Evolutionary conservation across 768 basidiomycete genomes (phyloP).

Genomic region (Gymnopilus junonius): DNA sequence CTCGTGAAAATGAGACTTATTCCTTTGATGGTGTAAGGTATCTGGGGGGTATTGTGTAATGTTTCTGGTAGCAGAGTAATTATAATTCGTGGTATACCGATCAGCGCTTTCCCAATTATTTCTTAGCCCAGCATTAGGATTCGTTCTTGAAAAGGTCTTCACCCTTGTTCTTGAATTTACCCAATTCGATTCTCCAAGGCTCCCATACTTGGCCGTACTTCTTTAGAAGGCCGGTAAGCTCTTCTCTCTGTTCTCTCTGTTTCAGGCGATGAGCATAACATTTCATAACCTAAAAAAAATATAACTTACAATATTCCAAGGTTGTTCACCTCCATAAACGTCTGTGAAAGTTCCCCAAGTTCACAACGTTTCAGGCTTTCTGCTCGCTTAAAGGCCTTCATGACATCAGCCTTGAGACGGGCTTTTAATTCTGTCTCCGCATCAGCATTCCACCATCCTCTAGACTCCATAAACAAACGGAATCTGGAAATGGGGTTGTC

Average conservation of each 20-base stretch:
- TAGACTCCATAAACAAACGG: slow-evolving; percentile 81
- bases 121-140: not conserved
- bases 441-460: slow-evolving; percentile 81
- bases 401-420: slow-evolving; percentile 70
- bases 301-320: slow-evolving; percentile 80
- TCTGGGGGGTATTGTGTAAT: not conserved
- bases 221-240: slow-evolving; percentile 70
- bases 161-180: slow-evolving; percentile 75
- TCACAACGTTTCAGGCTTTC: slow-evolving; percentile 71
- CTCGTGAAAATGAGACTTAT: not conserved
- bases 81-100: not conserved
- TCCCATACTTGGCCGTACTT: slow-evolving; percentile 91
- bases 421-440: slow-evolving; percentile 77
- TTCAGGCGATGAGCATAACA: not conserved
- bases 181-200: slow-evolving; percentile 82
- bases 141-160: slow-evolving; percentile 50
- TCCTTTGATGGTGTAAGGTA: not conserved
- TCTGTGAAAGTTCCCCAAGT: slow-evolving; percentile 86
- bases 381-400: slow-evolving; percentile 78
- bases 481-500: slow-evolving; percentile 89
- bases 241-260: slow-evolving; percentile 84
- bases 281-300: slow-evolving; percentile 1
- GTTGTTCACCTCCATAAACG: slow-evolving; percentile 84
- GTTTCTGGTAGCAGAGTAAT: not conserved
- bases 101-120: not conserved